Base-by-base conservation (phyloP, 352 stramenopile genomes). In the Globisporangium nunn region DNA sequence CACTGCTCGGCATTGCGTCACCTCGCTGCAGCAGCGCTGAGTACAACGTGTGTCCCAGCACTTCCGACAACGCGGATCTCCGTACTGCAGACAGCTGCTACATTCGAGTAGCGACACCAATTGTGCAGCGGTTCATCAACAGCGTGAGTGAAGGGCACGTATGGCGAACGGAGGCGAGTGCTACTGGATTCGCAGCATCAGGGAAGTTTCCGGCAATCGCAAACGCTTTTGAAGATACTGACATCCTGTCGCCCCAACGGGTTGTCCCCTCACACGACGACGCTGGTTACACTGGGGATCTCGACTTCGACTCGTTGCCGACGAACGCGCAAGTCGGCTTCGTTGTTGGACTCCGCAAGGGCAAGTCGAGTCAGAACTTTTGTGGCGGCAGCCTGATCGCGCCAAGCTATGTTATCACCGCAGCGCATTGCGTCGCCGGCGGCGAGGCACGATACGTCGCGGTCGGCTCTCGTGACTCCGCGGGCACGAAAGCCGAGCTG, bases 351-450 rank as follows among this genome's bases (percentile, higher is more conserved):
- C 62, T 75, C 2, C 68, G 68, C 28, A 61, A 63, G 6, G 59
- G 68, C 12, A 59, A 53, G 6, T 61, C 66, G 30, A 56, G 66
- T 0, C 59, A 73, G 35, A 75, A 76, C 58, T 79, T 71, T 46
- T 82, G 72, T 52, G 72, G 72, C 15, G 70, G 72, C 30, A 71
- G 60, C 29, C 58, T 82, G 33, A 82, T 82, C 50, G 59, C 72
- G 11, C 52, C 70, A 3, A 68, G 65, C 31, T 79, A 74, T 43
- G 68, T 82, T 23, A 62, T 82, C 33, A 82, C 72, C 4, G 72
- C 72, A 1, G 72, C 68, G 3, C 67, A 75, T 44, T 78, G 70
- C 54, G 69, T 81, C 4, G 45, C 52, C 14, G 59, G 50, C 12
- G 58, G 66, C 30, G 52, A 54, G n/a, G 64, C 62, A 23, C 62